Evolutionary conservation across 345 rosid genomes (phyloP), one percentile per base, ranked within the genome.

Genomic region (Clarkia xantiana): DNA sequence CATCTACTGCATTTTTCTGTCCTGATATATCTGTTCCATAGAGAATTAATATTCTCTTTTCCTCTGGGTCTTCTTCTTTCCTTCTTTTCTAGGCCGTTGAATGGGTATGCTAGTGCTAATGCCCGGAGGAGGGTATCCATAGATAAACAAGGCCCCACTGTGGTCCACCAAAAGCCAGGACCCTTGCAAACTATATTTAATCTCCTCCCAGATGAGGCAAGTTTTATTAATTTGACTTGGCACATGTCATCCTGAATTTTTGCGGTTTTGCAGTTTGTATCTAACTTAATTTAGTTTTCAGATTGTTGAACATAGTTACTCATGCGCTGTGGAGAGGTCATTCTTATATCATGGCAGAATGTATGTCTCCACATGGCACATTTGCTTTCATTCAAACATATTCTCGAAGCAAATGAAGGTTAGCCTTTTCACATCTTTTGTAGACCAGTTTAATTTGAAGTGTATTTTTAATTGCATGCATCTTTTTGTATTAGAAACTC

Each of bases 361-460:
- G 78, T 91, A 86, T 72, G 96, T 86, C 61, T 91, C 96, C 17
- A 74, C 98, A 20, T 91, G 98, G 98, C 87, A 81, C 69, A 86
- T 91, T 62, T 91, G 98, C 77, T 91, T 91, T 67, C 98, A 86
- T 76, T 86, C 96, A 38, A 91, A 91, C 66, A 90, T 91, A 55
- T 91, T 91, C 60, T 91, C 98, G 51, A 91, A 91, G 81, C 98
- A 91, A 66, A 80, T 91, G 81, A 91, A 91, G 98, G 98, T 86
- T 42, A 62, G 82, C 57, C 22, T 39, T 44, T 19, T 19, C 42
- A 1, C 36, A 29, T 5, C 36, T 10, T 29, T 10, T 29, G 6
- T 29, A 29, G 36, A 29, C 36, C 36, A 29, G 36, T 66, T 47
- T 66, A 13, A 45, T 49, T 18, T 22, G 6, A 10, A 29, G 39